Conservation (phyloP, 2,329 filamentous ascomycete genomes). For the Lachnellula occidentalis region DNA sequence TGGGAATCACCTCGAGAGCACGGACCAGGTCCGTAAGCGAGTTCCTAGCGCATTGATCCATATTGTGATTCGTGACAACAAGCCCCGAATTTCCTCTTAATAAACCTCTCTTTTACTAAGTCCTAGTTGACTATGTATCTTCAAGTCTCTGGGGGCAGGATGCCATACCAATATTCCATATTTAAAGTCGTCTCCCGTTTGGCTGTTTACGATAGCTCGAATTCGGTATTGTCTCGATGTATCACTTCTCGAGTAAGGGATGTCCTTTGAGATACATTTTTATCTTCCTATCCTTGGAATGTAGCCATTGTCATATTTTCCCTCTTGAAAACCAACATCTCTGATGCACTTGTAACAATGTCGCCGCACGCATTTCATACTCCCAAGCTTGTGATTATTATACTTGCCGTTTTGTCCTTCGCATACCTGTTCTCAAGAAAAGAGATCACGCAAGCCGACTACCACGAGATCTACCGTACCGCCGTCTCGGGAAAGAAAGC, state of each 20-base stretch:
- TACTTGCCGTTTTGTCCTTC: neutral
- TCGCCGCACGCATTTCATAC: neutral
- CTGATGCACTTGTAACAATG: neutral
- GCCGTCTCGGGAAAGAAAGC: slow-evolving; percentile 4
- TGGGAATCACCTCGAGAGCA: no score
- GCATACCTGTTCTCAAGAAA: neutral
- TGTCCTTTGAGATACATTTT: neutral
- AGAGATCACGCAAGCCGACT: neutral
- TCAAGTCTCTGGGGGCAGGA: no score
- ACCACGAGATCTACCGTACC: neutral
- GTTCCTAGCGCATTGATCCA: no score
- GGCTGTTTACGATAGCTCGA: neutral
- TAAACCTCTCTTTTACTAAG: no score
- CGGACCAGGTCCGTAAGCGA: no score
- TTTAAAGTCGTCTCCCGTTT: no score
- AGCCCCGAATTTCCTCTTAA: no score
- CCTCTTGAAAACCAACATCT: neutral
- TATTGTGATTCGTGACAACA: no score
- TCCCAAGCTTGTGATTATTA: neutral
- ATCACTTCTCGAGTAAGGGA: neutral
- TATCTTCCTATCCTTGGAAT: neutral
- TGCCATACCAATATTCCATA: no score
- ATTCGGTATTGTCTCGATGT: neutral
- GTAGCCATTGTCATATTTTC: neutral
- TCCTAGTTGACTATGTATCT: no score